These are phyloP conservation scores for Calonectria naviculata DNA, from an alignment of 2,329 filamentous ascomycete species.

Conservation along the genomic window DNA sequence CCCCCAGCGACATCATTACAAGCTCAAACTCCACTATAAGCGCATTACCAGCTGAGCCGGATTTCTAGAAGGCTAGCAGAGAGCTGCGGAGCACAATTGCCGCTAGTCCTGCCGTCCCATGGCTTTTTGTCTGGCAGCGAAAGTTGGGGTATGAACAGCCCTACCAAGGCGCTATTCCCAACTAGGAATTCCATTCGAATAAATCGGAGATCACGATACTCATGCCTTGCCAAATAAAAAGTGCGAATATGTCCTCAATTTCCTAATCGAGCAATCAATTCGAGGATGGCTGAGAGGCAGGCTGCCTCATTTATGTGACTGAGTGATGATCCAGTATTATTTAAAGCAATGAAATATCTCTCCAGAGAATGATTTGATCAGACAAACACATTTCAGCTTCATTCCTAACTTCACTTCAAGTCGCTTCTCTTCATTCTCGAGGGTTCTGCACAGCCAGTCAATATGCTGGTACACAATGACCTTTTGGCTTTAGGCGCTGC, in stretches of 20 bases:
- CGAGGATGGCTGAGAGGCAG: not conserved
- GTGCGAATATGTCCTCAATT: not conserved
- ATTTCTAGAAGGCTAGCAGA: not conserved
- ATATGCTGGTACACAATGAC: not conserved
- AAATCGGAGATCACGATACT: not conserved
- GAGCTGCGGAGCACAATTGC: not conserved
- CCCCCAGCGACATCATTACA: not conserved
- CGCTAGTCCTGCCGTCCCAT: not conserved
- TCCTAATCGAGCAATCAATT: not conserved
- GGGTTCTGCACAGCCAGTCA: not conserved
- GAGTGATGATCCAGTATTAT: not conserved
- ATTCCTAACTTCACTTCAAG: too few relatives aligned
- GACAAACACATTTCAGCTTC: not conserved
- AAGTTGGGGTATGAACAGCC: not conserved
- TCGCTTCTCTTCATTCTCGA: too few relatives aligned
- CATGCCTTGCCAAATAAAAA: not conserved
- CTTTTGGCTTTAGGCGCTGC: not conserved
- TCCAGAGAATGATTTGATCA: not conserved
- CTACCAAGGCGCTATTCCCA: not conserved
- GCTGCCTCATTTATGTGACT: not conserved
- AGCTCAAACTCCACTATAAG: not conserved
- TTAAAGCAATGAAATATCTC: not conserved
- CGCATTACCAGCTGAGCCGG: not conserved
- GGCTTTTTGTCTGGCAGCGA: not conserved
- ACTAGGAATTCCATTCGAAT: not conserved